Base-by-base conservation (phyloP, 306 rosid genomes). In the Medicago lupulina region DNA sequence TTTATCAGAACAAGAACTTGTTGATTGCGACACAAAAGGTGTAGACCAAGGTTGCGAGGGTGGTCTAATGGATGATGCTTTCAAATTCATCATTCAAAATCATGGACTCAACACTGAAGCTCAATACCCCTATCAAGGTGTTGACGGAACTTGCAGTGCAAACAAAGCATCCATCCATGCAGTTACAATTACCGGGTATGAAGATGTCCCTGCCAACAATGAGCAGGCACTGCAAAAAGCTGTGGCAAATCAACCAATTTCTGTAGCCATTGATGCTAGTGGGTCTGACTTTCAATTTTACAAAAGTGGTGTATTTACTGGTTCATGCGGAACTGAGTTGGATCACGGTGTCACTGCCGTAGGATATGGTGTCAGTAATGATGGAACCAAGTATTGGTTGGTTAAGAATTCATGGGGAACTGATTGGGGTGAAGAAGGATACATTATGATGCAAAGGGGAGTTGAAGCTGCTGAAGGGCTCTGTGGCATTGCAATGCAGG, bases 371-470 rank as follows among this genome's bases (percentile, higher is more conserved):
- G 38, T 58, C 9, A 58, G 63, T 58, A 58, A 58, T 23, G 63
- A 58, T 58, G 63, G 63, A 58, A 58, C 63, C 15, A 58, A 58
- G 15, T 58, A 58, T 58, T 58, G 63, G 63, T 58, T 58, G 63
- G 63, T 58, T 58, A 58, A 58, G 9, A 58, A 58, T 38, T 58
- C 63, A 2, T 58, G 63, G 63, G 63, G 63, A 21, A 58, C 63
- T 12, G 63, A 58, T 0, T 85, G 91, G 91, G 91, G 89, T 21
- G 89, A 87, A 61, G 21, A 78, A 16, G 91, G 87, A 0, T 87
- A 87, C 47, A 63, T 63, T 38, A 36, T 34, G 44, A 63, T 63
- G 69, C 25, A 63, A 36, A 63, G 21, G 25, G 69, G 69, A 34
- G 69, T 63, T 2, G 47, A 63, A 6, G 69, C 69, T 15, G 44